Conservation (phyloP, 495 filamentous ascomycete species). For the Annulohypoxylon nitens region DNA sequence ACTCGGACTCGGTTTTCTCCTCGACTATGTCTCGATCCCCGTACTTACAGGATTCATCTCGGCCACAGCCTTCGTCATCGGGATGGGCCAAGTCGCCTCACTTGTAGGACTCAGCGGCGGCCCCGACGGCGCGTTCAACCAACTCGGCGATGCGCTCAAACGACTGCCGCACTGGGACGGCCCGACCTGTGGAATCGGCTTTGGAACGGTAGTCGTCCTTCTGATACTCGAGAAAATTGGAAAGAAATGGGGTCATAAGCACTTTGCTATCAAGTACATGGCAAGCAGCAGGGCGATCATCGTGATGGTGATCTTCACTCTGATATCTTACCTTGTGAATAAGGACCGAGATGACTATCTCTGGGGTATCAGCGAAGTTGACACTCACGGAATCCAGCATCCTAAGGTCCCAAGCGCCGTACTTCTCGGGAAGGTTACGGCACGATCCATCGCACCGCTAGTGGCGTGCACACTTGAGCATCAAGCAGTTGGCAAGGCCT, state of each 20-base stretch:
- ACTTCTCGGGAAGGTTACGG: slow-evolving; percentile 56
- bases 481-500: slow-evolving; percentile 62
- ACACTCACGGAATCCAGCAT: slow-evolving; percentile 57
- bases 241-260: slow-evolving; percentile 60
- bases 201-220: slow-evolving; percentile 60
- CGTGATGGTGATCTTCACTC: slow-evolving; percentile 60
- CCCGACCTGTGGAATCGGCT: slow-evolving; percentile 61
- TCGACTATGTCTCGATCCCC: slow-evolving; percentile 66
- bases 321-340: slow-evolving; percentile 64
- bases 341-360: slow-evolving; percentile 55
- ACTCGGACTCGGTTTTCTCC: slow-evolving; percentile 65
- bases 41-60: slow-evolving; percentile 66
- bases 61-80: slow-evolving; percentile 64
- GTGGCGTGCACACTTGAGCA: slow-evolving; percentile 63
- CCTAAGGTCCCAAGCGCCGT: slow-evolving; percentile 53
- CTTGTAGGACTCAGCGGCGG: slow-evolving; percentile 60
- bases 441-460: slow-evolving; percentile 59
- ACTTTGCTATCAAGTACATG: slow-evolving; percentile 58
- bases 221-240: slow-evolving; percentile 60
- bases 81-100: slow-evolving; percentile 60
- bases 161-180: slow-evolving; percentile 57
- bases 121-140: slow-evolving; percentile 55
- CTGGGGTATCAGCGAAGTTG: slow-evolving; percentile 59
- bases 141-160: slow-evolving; percentile 60
- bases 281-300: slow-evolving; percentile 63